phyloP scores from a whole-genome alignment of 352 stramenopile species.

The Globisporangium echinulatum region DNA sequence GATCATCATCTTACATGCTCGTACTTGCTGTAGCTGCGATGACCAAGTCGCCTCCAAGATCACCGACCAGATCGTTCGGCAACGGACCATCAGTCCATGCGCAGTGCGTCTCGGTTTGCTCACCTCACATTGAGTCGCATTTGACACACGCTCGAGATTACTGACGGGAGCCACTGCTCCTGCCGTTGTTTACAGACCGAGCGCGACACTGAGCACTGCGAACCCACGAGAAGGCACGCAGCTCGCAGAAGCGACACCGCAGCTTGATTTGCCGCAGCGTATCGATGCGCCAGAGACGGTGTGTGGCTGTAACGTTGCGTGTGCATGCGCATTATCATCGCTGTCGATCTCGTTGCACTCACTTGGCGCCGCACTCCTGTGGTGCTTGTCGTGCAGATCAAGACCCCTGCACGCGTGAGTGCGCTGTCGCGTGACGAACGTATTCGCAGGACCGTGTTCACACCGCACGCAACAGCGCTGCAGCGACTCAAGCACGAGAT shows the following conservation, averaged over 20 bases:
- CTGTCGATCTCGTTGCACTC: neutral
- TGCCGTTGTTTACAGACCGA: constrained; percentile 20
- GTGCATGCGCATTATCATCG: neutral
- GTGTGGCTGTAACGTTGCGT: neutral
- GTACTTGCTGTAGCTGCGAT: neutral
- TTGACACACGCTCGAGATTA: no score
- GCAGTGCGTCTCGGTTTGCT: neutral
- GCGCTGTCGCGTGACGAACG: constrained; percentile 54
- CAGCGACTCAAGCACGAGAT: constrained; percentile 44
- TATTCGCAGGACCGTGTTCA: constrained; percentile 67
- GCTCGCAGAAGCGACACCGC: constrained; percentile 60
- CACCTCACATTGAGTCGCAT: neutral
- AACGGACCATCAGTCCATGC: constrained; percentile 7
- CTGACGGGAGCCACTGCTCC: no score
- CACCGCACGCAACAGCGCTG: constrained; percentile 50
- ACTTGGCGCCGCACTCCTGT: neutral
- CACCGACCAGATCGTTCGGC: constrained; percentile 30
- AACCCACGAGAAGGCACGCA: constrained; percentile 66
- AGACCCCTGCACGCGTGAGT: constrained; percentile 52
- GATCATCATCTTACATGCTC: neutral
- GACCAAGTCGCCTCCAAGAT: constrained; percentile 37
- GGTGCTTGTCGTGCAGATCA: constrained; percentile 37
- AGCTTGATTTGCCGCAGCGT: constrained; percentile 72
- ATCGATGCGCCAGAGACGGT: constrained; percentile 69
- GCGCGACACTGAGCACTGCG: constrained; percentile 46